Percentiles rank a stretch among this genome's conserved stretches.
These are phyloP conservation scores for Pseudonitzschia multistriata DNA, from an alignment of 108 stramenopile genomes.

Conservation along the genomic window DNA sequence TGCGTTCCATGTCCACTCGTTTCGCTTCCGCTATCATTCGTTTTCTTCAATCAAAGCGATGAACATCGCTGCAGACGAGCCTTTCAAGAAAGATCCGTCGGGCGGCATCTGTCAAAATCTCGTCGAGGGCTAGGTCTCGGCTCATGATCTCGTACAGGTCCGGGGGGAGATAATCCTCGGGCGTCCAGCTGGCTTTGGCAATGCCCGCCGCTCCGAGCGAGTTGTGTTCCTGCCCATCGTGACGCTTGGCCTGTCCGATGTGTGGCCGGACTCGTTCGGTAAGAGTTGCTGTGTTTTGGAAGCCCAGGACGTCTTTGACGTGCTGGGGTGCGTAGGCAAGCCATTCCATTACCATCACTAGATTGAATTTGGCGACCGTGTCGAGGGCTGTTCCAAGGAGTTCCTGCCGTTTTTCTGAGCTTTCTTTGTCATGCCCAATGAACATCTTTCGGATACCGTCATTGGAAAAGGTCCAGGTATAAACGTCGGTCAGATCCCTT, in stretches of 20 bases:
- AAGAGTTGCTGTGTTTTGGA: slow-evolving; percentile 54
- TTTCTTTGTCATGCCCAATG: slow-evolving; percentile 16
- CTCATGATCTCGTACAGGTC: slow-evolving; percentile 70
- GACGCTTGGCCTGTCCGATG: slow-evolving; percentile 58
- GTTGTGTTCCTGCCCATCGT: slow-evolving; percentile 79
- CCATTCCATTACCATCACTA: slow-evolving; percentile 82
- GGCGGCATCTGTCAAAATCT: slow-evolving; percentile 76
- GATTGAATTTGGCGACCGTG: slow-evolving; percentile 63
- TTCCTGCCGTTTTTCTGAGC: slow-evolving; percentile 32
- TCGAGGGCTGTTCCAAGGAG: slow-evolving; percentile 61
- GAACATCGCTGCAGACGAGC: slow-evolving; percentile 56
- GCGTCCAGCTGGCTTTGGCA: slow-evolving; percentile 69
- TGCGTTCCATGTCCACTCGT: background rate
- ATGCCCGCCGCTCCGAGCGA: slow-evolving; percentile 66
- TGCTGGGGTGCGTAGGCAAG: slow-evolving; percentile 66
- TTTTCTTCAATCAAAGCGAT: background rate
- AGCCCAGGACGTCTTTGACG: slow-evolving; percentile 65
- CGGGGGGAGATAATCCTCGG: slow-evolving; percentile 59
- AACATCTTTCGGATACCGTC: slow-evolving; percentile 30
- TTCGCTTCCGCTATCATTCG: no score
- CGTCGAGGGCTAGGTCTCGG: slow-evolving; percentile 76
- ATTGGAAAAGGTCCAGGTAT: slow-evolving; percentile 71
- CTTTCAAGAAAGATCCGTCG: slow-evolving; percentile 78
- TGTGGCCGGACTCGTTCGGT: slow-evolving; percentile 77
- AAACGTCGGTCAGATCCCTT: slow-evolving; percentile 71